phyloP scores from a whole-genome alignment of 1,284 basidiomycete genomes.

The Coniferiporia sulphurascens region DNA sequence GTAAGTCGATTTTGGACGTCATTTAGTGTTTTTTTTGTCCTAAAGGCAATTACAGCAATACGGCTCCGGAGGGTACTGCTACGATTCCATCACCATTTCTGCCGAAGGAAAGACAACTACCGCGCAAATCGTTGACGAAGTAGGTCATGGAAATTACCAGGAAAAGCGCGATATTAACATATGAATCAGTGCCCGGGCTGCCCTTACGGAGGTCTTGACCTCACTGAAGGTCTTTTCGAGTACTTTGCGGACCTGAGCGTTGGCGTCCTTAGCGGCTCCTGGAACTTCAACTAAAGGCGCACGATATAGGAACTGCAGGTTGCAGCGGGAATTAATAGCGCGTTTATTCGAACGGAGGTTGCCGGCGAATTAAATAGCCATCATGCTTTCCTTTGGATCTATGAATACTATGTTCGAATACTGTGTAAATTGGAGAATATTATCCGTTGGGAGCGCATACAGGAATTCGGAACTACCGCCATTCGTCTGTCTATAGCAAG shows the following conservation, averaged over 20 bases:
- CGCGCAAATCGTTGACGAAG: conserved; percentile 21
- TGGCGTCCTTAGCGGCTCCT: conserved; percentile 55
- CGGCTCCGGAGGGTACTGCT: conserved; percentile 18
- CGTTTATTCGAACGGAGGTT: too few relatives aligned
- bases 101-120: conserved; percentile 18
- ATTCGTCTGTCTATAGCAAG: too few relatives aligned
- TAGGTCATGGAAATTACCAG: not conserved
- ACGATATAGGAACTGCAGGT: too few relatives aligned
- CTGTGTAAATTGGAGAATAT: too few relatives aligned
- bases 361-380: too few relatives aligned
- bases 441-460: too few relatives aligned
- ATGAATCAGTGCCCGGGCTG: not conserved
- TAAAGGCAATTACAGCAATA: conserved; percentile 15
- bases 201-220: conserved; percentile 55
- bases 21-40: not conserved
- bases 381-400: too few relatives aligned
- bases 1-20: not conserved
- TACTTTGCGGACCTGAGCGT: conserved; percentile 41
- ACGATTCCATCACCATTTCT: conserved; percentile 16
- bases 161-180: not conserved
- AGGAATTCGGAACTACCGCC: too few relatives aligned
- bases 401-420: too few relatives aligned
- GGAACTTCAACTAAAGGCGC: conserved; percentile 38
- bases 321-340: too few relatives aligned
- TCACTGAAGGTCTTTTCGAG: conserved; percentile 69